phyloP scores from a whole-genome alignment of 2,329 filamentous ascomycete species.

The Colletotrichum brevisporum region DNA sequence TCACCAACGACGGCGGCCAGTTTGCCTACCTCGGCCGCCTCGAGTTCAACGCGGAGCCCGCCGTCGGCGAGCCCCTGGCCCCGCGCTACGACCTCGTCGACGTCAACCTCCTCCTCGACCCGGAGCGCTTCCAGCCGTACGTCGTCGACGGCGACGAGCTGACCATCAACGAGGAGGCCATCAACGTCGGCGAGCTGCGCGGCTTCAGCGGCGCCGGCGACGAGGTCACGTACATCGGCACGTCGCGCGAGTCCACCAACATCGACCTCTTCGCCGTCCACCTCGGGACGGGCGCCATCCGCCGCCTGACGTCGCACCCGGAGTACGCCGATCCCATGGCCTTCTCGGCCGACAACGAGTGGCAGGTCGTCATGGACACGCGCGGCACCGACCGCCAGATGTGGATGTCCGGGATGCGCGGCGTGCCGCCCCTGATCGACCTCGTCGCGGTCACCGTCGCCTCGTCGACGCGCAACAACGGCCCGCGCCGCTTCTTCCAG shows the following conservation, averaged over 20 bases:
- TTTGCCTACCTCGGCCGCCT: slow-evolving; percentile 55
- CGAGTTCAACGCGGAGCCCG: slow-evolving; percentile 54
- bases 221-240: slow-evolving; percentile 59
- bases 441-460: slow-evolving; percentile 49
- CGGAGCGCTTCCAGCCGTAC: slow-evolving; percentile 43
- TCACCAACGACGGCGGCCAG: slow-evolving; percentile 46
- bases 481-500: slow-evolving; percentile 60
- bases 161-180: slow-evolving; percentile 47
- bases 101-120: slow-evolving; percentile 52
- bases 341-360: slow-evolving; percentile 59
- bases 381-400: slow-evolving; percentile 57
- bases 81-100: slow-evolving; percentile 57
- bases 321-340: slow-evolving; percentile 60
- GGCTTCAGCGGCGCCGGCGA: slow-evolving; percentile 58
- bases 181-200: slow-evolving; percentile 59
- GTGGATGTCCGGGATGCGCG: slow-evolving; percentile 56
- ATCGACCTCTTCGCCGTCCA: slow-evolving; percentile 60
- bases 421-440: slow-evolving; percentile 58
- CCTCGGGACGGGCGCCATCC: slow-evolving; percentile 55
- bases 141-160: slow-evolving; percentile 47
- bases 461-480: slow-evolving; percentile 62
- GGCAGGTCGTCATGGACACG: slow-evolving; percentile 60
- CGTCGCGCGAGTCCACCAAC: slow-evolving; percentile 57
- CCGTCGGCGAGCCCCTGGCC: slow-evolving; percentile 46
- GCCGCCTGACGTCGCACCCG: slow-evolving; percentile 59